Percentiles rank a stretch among this genome's conserved stretches.
phyloP scores from a whole-genome alignment of 2,329 filamentous ascomycete genomes.

The Cordyceps fumosorosea region DNA sequence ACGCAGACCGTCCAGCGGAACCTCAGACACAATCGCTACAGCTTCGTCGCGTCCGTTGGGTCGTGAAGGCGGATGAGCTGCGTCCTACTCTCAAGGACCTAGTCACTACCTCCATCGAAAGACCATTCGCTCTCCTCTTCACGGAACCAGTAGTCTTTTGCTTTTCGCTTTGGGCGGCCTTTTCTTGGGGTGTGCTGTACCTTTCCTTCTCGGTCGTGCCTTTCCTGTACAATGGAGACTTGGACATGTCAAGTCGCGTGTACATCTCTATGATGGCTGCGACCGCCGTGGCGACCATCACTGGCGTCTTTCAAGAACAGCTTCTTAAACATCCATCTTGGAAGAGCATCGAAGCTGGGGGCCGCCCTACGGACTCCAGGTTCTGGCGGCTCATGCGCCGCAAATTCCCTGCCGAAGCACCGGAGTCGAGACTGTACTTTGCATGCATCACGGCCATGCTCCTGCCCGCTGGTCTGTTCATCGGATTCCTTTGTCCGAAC shows the following conservation, averaged over 20 bases:
- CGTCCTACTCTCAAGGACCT: constrained; percentile 60
- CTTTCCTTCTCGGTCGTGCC: constrained; percentile 77
- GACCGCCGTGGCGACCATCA: constrained; percentile 55
- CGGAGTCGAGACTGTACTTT: constrained; percentile 79
- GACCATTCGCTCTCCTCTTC: constrained; percentile 71
- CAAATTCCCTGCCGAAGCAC: constrained; percentile 45
- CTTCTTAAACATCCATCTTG: constrained; percentile 43
- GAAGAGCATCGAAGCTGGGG: constrained; percentile 18
- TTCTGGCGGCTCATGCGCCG: constrained; percentile 42
- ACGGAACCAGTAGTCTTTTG: constrained; percentile 76
- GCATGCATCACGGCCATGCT: constrained; percentile 68
- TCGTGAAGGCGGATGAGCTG: constrained; percentile 72
- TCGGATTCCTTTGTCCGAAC: constrained; percentile 25
- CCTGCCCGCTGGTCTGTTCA: constrained; percentile 71
- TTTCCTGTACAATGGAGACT: constrained; percentile 62
- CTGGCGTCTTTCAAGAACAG: constrained; percentile 69
- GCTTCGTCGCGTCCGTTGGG: constrained; percentile 62
- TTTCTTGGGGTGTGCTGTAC: constrained; percentile 86
- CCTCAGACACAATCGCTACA: not conserved
- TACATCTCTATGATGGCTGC: constrained; percentile 69
- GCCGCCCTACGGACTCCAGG: constrained; percentile 21
- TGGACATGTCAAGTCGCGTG: constrained; percentile 61
- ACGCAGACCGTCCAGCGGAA: not conserved
- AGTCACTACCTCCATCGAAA: constrained; percentile 65
- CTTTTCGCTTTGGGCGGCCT: constrained; percentile 85